These are phyloP conservation scores for Candida smagusa DNA, from an alignment of 1,139 yeast species.

Conservation along the genomic window DNA sequence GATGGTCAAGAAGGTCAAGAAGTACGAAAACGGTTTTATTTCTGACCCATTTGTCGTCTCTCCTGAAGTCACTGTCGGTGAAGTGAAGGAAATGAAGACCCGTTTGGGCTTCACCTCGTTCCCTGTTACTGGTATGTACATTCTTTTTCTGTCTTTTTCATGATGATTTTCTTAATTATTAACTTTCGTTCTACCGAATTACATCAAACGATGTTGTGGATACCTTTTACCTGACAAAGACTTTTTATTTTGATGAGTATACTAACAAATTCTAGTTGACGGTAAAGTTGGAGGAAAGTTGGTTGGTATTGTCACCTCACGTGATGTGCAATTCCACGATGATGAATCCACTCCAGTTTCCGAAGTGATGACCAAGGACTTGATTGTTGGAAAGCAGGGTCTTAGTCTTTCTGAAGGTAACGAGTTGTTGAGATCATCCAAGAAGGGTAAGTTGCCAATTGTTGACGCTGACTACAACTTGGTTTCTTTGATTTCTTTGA, in stretches of 20 bases:
- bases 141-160: slow-evolving; percentile 12
- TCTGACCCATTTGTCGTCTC: slow-evolving; percentile 87
- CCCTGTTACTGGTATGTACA: slow-evolving; percentile 97
- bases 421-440: slow-evolving; percentile 83
- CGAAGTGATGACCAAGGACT: slow-evolving; percentile 81
- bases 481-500: slow-evolving; percentile 86
- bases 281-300: slow-evolving; percentile 89
- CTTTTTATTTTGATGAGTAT: slow-evolving; percentile 1
- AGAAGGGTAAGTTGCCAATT: slow-evolving; percentile 97
- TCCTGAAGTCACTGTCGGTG: slow-evolving; percentile 75
- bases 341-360: slow-evolving; percentile 59
- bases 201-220: slow-evolving; percentile 99
- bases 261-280: slow-evolving; percentile 48
- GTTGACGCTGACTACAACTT: slow-evolving; percentile 74
- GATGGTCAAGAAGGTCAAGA: slow-evolving; percentile 96
- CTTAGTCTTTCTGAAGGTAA: slow-evolving; percentile 83
- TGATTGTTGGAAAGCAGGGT: slow-evolving; percentile 81
- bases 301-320: slow-evolving; percentile 91
- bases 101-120: slow-evolving; percentile 90
- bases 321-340: slow-evolving; percentile 95
- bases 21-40: slow-evolving; percentile 95
- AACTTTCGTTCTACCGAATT: slow-evolving; percentile 99
- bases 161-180: slow-evolving; percentile 65
- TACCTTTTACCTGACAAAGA: slow-evolving; percentile 23
- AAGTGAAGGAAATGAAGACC: slow-evolving; percentile 69